These are phyloP conservation scores for Bruguiera hainesii DNA, from an alignment of 441 rosid species.

Conservation along the genomic window DNA sequence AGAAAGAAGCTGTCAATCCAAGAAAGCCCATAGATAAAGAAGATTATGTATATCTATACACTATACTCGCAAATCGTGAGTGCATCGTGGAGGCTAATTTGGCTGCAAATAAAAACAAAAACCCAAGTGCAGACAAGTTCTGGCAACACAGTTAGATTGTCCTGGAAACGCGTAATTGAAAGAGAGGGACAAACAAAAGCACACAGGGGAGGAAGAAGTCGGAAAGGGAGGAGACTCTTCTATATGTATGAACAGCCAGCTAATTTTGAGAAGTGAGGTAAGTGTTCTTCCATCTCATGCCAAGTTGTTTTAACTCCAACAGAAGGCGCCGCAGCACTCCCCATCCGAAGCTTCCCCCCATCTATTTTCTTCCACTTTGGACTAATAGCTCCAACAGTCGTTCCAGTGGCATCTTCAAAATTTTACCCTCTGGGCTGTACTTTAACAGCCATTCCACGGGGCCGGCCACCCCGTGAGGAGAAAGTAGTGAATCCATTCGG, in stretches of 20 bases:
- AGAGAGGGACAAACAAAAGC: too few relatives aligned
- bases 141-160: too few relatives aligned
- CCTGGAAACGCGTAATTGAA: too few relatives aligned
- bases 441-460: conserved; percentile 44
- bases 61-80: too few relatives aligned
- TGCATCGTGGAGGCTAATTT: too few relatives aligned
- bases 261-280: neutral
- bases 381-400: conserved; percentile 64
- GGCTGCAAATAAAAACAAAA: too few relatives aligned
- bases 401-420: conserved; percentile 60
- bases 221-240: too few relatives aligned
- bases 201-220: too few relatives aligned
- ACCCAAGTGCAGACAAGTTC: too few relatives aligned
- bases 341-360: conserved; percentile 76
- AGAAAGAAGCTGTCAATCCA: too few relatives aligned
- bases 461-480: conserved; percentile 50
- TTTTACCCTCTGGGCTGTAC: conserved; percentile 75
- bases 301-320: conserved; percentile 58
- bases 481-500: conserved; percentile 45
- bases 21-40: too few relatives aligned
- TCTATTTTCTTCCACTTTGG: conserved; percentile 75
- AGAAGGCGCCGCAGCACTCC: conserved; percentile 81
- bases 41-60: too few relatives aligned
- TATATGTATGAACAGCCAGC: neutral
- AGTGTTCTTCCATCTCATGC: conserved; percentile 20